Evolutionary conservation across 257 asterid genomes (phyloP), one percentile per base, ranked within the genome.

Genomic region (Hygrophila difformis): DNA sequence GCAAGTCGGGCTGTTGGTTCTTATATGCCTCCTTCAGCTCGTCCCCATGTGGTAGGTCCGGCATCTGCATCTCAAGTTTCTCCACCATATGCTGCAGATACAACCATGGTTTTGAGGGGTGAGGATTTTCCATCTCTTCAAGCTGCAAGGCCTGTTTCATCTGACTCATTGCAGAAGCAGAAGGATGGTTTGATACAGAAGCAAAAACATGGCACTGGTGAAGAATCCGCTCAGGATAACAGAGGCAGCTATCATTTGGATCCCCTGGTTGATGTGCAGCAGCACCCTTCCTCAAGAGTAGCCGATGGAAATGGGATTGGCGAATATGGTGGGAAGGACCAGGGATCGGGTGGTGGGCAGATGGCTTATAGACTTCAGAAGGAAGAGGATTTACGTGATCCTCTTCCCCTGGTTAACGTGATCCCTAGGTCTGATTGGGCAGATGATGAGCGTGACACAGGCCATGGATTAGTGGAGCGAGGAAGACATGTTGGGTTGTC

Each of bases 81-180:
- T 42, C 59, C 66, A 13, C 58, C 64, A 6, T 44, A n/a, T n/a
- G n/a, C 80, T 18, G 62, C 56, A 1, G 84, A 71, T 68, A 91
- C 67, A 78, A 71, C 81, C 1, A 51, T 74, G 55, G 88, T 91
- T 54, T 72, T 91, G 86, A 72, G 86, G 68, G 99, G 99, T 14
- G 99, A 91, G 80, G 99, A 91, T 68, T 91, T 91, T 63, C 99
- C 99, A n/a, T 74, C 97, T 51, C 69, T 91, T 54, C 84, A 74
- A 61, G 97, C 91, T 47, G 95, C 81, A 8, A 69, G 81, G 64
- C 95, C 99, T 5, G 72, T 64, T 18, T 65, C 87, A 8, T 71
- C 93, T 8, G 95, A 80, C 51, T 39, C 75, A 34, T 64, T 77
- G 37, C 84, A 63, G 66, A 91, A 80, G 44, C 89, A 66, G 51